A percentile compares a stretch with the other conserved stretches of the same genome.
Conservation (phyloP, 2,329 filamentous ascomycete genomes). For the Fusarium multiceps region DNA sequence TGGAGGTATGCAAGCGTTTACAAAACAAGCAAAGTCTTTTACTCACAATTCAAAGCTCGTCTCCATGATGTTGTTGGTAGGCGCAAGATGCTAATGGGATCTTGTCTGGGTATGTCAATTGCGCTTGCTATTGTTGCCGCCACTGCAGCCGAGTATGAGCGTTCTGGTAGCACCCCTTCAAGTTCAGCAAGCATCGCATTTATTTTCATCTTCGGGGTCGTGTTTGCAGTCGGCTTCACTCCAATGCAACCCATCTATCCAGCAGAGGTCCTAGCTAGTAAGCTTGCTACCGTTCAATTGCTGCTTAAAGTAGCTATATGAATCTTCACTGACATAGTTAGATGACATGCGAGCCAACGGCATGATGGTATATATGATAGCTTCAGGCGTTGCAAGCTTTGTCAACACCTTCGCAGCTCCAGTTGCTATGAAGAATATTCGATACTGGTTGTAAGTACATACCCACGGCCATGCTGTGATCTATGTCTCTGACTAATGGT, state of each 20-base stretch:
- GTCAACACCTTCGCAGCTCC: constrained; percentile 38
- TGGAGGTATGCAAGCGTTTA: neutral
- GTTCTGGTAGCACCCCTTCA: neutral
- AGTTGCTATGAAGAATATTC: constrained; percentile 35
- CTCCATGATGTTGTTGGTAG: constrained; percentile 9
- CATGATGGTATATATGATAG: constrained; percentile 33
- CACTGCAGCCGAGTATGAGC: constrained; percentile 7
- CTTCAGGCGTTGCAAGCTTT: constrained; percentile 23
- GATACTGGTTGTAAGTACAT: constrained; percentile 18
- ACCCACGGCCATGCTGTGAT: accelerated
- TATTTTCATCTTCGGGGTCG: constrained; percentile 12
- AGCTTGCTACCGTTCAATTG: accelerated
- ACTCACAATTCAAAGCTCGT: neutral
- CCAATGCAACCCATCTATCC: constrained; percentile 22
- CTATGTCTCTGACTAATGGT: neutral
- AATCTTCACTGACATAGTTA: neutral
- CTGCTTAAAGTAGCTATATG: neutral
- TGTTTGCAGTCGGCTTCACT: constrained; percentile 9
- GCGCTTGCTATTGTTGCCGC: constrained; percentile 6
- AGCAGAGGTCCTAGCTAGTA: constrained; percentile 10
- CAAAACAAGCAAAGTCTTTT: neutral
- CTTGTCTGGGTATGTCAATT: constrained; percentile 9
- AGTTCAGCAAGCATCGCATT: constrained; percentile 17
- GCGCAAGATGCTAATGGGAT: constrained; percentile 19
- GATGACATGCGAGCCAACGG: constrained; percentile 39